Evolutionary conservation across 345 rosid species (phyloP), one percentile per base, ranked within the genome.

Genomic region (Ceriops zippeliana): DNA sequence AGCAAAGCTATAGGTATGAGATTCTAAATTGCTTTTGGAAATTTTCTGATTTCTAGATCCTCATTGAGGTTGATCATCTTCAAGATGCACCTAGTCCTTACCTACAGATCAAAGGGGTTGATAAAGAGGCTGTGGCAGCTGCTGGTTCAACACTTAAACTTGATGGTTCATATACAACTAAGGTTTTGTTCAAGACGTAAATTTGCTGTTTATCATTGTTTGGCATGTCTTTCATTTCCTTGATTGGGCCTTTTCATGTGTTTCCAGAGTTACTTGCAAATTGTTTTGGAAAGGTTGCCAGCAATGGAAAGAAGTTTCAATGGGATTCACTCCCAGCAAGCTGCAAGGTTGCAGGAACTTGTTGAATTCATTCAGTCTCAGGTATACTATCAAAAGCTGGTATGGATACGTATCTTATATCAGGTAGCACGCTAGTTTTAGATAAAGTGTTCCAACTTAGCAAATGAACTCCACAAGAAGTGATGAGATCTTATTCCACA

Each of bases 31-130:
- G 51, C 66, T 46, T 53, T 69, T 63, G 46, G 21, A 56, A 9
- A 21, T 56, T 56, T 69, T 61, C 47, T 71, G 66, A 37, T 63
- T 65, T 76, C 62, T 52, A 91, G 97, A 86, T 96, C 75, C 96
- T 96, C 46, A 79, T 90, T 38, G 99, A 96, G 87, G 96, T 90
- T 67, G 98, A 96, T 80, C 92, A 87, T 80, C 90, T 96, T 67
- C 91, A 90, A 87, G 98, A 89, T 73, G 80, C 73, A 66, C 83
- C 90, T 21, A 80, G 83, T 76, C 90, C 98, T 22, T 96, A 89
- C 81, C 66, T 96, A 71, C 99, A 96, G 79, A 96, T 96, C 67
- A 96, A 96, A 89, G 99, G 99, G 70, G 89, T 90, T 65, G 81
- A 87, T 79, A 96, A 89, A 80, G 98, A 96, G 73, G 91, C 91